phyloP scores from a whole-genome alignment of 768 basidiomycete genomes.

The Amanita brunnescens region DNA sequence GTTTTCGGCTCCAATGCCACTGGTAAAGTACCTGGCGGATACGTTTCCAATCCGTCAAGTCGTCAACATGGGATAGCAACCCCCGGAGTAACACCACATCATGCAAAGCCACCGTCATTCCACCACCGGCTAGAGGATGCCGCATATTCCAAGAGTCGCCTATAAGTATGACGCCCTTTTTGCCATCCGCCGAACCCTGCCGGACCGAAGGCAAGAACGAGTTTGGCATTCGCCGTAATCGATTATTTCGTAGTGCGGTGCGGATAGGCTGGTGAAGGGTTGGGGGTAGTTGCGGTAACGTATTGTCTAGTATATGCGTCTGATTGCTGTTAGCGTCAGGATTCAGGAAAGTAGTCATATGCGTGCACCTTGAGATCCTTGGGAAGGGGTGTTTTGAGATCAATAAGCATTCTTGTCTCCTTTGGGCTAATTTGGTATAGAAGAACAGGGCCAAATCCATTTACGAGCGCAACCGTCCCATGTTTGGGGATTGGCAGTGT shows the following conservation, averaged over 20 bases:
- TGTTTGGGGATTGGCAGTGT: slow-evolving; percentile 64
- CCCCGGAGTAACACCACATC: slow-evolving; percentile 72
- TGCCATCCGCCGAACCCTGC: slow-evolving; percentile 45
- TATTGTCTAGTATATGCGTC: slow-evolving; percentile 60
- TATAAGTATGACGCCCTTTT: slow-evolving; percentile 71
- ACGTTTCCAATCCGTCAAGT: slow-evolving; percentile 41
- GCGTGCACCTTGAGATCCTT: slow-evolving; percentile 60
- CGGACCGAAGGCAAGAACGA: slow-evolving; percentile 79
- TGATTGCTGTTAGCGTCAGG: slow-evolving; percentile 20
- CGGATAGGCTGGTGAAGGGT: slow-evolving; percentile 58
- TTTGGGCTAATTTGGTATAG: slow-evolving; percentile 85
- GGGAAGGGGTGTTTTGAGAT: slow-evolving; percentile 79
- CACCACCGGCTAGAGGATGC: slow-evolving; percentile 94
- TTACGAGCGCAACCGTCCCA: slow-evolving; percentile 78
- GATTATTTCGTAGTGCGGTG: slow-evolving; percentile 65
- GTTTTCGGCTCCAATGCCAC: slow-evolving; percentile 88
- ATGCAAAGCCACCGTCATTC: slow-evolving; percentile 93
- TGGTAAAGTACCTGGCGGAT: slow-evolving; percentile 44
- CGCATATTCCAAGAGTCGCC: slow-evolving; percentile 99
- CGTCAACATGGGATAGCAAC: slow-evolving; percentile 41
- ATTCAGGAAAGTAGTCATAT: neutral
- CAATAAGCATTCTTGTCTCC: slow-evolving; percentile 91
- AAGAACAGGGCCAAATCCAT: slow-evolving; percentile 79
- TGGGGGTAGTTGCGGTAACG: slow-evolving; percentile 77
- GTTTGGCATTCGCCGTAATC: slow-evolving; percentile 74